These are phyloP conservation scores for Spathaspora sp. DNA, from an alignment of 1,139 yeast genomes.

Conservation along the genomic window DNA sequence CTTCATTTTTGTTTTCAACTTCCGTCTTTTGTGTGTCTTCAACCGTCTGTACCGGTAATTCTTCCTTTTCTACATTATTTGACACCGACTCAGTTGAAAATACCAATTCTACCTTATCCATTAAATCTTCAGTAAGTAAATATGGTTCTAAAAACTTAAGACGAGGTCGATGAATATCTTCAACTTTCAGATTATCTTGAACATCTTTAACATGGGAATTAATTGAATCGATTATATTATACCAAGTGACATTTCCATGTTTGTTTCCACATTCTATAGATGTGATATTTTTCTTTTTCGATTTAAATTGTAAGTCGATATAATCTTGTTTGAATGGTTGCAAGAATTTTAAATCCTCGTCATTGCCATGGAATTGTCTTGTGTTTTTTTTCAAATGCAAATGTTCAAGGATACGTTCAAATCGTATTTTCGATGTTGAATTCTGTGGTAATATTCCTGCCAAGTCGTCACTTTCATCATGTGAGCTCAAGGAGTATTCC, in stretches of 20 bases:
- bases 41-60: constrained; percentile 1
- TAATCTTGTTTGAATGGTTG: constrained; percentile 30
- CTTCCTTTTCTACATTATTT: constrained; percentile 3
- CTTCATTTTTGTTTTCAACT: constrained; percentile 18
- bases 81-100: constrained; percentile 2
- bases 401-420: background rate
- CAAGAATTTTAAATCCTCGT: constrained; percentile 25
- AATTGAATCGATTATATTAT: constrained; percentile 29
- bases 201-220: constrained; percentile 27
- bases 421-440: background rate
- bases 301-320: constrained; percentile 18
- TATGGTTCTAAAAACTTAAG: constrained; percentile 50
- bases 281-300: constrained; percentile 5
- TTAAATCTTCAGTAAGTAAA: constrained; percentile 44
- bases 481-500: constrained; percentile 59
- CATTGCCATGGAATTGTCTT: background rate
- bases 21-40: constrained; percentile 8
- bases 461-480: constrained; percentile 46
- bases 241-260: constrained; percentile 16
- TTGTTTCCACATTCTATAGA: constrained; percentile 14
- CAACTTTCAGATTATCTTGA: constrained; percentile 33
- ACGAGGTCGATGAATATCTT: constrained; percentile 34
- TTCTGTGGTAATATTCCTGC: constrained; percentile 34
- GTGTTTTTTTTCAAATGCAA: background rate
- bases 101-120: constrained; percentile 38